Conservation (phyloP, 768 basidiomycete species). For the Lentinula guzmanii region DNA sequence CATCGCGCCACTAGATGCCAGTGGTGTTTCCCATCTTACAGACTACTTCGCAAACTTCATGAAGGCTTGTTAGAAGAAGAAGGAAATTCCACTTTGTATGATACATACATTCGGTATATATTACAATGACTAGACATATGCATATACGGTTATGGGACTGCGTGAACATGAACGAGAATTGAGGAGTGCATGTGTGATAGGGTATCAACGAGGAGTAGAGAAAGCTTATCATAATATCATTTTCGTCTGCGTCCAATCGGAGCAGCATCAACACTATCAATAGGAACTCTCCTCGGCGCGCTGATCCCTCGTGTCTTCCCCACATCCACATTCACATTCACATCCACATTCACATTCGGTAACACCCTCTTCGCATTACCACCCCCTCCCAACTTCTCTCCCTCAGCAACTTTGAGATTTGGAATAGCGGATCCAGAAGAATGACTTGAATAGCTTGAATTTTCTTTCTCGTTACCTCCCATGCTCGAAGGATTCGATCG, state of each 20-base stretch:
- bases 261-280: conserved; percentile 64
- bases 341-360: not conserved
- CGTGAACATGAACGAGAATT: not conserved
- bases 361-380: not conserved
- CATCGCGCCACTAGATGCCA: conserved; percentile 38
- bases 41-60: conserved; percentile 46
- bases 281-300: conserved; percentile 61
- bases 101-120: no score
- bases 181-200: not conserved
- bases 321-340: not conserved
- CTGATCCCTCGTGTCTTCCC: no score
- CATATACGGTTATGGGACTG: no score
- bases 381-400: not conserved
- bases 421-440: not conserved
- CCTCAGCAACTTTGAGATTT: not conserved
- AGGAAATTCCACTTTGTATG: no score
- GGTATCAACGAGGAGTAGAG: not conserved
- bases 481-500: not conserved
- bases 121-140: no score
- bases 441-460: not conserved
- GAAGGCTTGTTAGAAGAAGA: conserved; percentile 2
- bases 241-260: conserved; percentile 46
- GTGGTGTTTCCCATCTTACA: conserved; percentile 29
- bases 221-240: not conserved
- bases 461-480: not conserved